Percentiles rank a stretch among this genome's conserved stretches.
Evolutionary conservation across 2,329 filamentous ascomycete genomes (phyloP).

Genomic region (Coniochaeta ligniaria): DNA sequence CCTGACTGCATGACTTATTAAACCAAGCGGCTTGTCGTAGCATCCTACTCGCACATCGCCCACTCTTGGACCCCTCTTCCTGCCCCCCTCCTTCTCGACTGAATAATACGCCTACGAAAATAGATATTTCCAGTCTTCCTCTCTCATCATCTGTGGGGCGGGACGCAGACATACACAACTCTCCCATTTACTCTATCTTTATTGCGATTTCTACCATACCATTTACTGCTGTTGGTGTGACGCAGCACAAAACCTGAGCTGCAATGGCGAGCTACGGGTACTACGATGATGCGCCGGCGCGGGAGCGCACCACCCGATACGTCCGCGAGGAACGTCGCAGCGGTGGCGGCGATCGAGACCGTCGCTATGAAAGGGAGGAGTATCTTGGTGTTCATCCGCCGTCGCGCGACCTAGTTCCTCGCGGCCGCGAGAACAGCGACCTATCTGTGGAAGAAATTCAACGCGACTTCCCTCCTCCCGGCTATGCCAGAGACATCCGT

Average conservation of each 20-base stretch:
- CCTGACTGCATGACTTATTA: background rate
- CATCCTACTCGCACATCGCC: background rate
- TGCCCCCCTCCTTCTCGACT: background rate
- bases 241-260: conserved; percentile 3
- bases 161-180: background rate
- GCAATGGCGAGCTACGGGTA: conserved; percentile 40
- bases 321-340: conserved; percentile 45
- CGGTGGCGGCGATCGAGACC: conserved; percentile 34
- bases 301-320: conserved; percentile 41
- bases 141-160: background rate
- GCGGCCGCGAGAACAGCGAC: conserved; percentile 64
- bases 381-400: conserved; percentile 31
- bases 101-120: background rate
- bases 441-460: conserved; percentile 74
- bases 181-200: background rate
- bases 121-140: background rate
- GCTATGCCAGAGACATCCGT: conserved; percentile 42
- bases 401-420: conserved; percentile 47
- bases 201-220: background rate
- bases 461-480: conserved; percentile 75
- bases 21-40: background rate
- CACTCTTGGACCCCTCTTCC: background rate
- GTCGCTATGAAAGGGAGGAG: conserved; percentile 48
- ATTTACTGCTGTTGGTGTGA: background rate
- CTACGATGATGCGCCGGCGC: conserved; percentile 33